These are phyloP conservation scores for Herpetomonas muscarum DNA, from an alignment of 208 protist species.

Conservation along the genomic window DNA sequence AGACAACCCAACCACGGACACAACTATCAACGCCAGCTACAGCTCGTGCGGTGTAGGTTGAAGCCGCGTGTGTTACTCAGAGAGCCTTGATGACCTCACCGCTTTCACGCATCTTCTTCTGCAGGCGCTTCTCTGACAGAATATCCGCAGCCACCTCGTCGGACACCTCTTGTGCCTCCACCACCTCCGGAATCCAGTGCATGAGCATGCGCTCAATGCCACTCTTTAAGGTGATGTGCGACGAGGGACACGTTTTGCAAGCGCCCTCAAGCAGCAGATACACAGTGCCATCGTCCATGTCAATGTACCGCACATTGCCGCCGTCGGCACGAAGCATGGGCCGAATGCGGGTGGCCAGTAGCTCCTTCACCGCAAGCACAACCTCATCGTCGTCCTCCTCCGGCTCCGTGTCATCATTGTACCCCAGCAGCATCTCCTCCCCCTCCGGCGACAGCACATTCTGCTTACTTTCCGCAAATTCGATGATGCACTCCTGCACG, in stretches of 20 bases:
- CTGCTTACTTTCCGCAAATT: conserved; percentile 69
- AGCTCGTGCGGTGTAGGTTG: too few relatives aligned
- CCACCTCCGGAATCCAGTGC: conserved; percentile 93
- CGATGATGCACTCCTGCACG: conserved; percentile 60
- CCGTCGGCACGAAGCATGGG: conserved; percentile 89
- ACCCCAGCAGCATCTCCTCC: conserved; percentile 53
- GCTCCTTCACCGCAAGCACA: conserved; percentile 90
- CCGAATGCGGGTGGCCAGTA: conserved; percentile 84
- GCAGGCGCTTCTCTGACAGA: conserved; percentile 64
- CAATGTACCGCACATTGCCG: conserved; percentile 89
- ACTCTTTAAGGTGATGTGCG: conserved; percentile 85
- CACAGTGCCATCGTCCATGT: conserved; percentile 89
- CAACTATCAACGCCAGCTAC: neutral
- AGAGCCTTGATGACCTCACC: conserved; percentile 26
- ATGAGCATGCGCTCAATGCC: conserved; percentile 93
- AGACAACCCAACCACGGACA: neutral
- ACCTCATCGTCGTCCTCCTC: conserved; percentile 87
- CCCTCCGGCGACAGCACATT: conserved; percentile 65
- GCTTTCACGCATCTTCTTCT: conserved; percentile 43
- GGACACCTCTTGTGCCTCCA: conserved; percentile 77
- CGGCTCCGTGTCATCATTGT: conserved; percentile 87
- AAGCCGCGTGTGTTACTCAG: neutral
- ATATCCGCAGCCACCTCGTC: conserved; percentile 81
- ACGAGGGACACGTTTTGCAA: conserved; percentile 88
- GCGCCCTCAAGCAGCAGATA: conserved; percentile 87